Percentiles rank a stretch among this genome's conserved stretches.
Conservation (phyloP, 2,329 filamentous ascomycete species). For the Fusarium azukiicola region DNA sequence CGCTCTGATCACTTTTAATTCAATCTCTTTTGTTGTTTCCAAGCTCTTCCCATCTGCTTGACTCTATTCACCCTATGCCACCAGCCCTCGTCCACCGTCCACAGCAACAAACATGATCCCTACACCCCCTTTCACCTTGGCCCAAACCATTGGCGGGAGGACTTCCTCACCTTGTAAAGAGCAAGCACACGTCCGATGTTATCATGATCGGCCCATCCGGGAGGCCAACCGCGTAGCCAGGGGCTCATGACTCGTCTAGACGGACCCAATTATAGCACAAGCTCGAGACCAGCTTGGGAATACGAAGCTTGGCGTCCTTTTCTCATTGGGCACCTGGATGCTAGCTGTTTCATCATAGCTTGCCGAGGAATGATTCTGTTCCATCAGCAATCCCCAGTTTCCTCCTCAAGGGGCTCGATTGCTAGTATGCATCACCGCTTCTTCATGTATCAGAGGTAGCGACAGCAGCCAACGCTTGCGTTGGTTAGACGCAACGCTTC, state of each 20-base stretch:
- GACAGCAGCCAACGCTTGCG: neutral
- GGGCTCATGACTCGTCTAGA: neutral
- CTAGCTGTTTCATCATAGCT: constrained; percentile 12
- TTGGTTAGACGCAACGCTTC: constrained; percentile 28
- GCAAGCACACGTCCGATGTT: neutral
- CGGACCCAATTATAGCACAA: constrained; percentile 6
- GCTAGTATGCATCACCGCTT: neutral
- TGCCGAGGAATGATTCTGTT: constrained; percentile 8
- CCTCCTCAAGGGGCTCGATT: neutral
- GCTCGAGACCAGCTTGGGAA: neutral
- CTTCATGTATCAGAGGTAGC: neutral
- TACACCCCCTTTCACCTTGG: neutral
- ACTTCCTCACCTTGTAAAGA: neutral
- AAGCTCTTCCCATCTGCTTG: too few relatives aligned
- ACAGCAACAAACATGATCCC: neutral
- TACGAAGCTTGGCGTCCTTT: constrained; percentile 12
- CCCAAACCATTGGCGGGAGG: neutral
- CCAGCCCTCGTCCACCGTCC: too few relatives aligned
- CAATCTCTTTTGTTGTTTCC: too few relatives aligned
- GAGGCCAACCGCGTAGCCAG: neutral
- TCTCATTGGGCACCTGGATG: neutral
- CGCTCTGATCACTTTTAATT: too few relatives aligned
- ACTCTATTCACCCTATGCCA: too few relatives aligned
- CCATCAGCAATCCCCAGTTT: neutral
- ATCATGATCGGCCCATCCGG: constrained; percentile 8